Base-by-base conservation (phyloP, 1,139 yeast species). In the Protomyces gravidus region DNA sequence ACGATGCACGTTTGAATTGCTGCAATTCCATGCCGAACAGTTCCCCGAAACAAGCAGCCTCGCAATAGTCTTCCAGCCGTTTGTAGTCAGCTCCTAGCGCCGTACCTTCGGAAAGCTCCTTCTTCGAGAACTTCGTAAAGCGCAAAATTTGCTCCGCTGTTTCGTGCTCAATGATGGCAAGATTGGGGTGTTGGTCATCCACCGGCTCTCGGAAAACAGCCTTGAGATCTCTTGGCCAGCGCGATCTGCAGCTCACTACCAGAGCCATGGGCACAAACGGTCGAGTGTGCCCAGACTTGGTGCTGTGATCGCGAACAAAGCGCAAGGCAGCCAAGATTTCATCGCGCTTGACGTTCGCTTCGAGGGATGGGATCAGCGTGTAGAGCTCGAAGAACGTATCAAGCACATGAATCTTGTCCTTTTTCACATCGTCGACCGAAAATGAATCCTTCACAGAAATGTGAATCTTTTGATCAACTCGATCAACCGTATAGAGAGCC, bases 371-470 rank as follows among this genome's bases (percentile, higher is more conserved):
- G 21, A 36, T 15, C 21, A 36, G 15, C 19, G 42, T 46, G 51
- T 53, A 53, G 19, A 53, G 45, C 36, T 53, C 58, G 46, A 53
- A 53, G 30, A 46, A 53, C 2, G 47, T 46, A 36, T 53, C 58
- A 13, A 53, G 23, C 13, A 53, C 48, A 23, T 53, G 58, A 13
- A 53, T 51, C 25, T 42, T 26, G 19, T 46, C 47, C 3, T n/a
- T 5, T 11, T n/a, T 32, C 26, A 50, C 39, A 13, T 17, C 28
- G n/a, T 13, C 28, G 5, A 32, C 39, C 9, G 55, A 40, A 15
- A 46, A 46, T 3, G 23, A 7, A 17, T 36, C 39, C 17, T 15
- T 6, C 19, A 32, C 28, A 13, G 42, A 36, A 7, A 36, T 36
- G 42, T 36, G 42, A n/a, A 36, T 36, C 42, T 17, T 15, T 13